These are phyloP conservation scores for Hymenoscyphus linearis DNA, from an alignment of 2,329 filamentous ascomycete species.

Conservation along the genomic window DNA sequence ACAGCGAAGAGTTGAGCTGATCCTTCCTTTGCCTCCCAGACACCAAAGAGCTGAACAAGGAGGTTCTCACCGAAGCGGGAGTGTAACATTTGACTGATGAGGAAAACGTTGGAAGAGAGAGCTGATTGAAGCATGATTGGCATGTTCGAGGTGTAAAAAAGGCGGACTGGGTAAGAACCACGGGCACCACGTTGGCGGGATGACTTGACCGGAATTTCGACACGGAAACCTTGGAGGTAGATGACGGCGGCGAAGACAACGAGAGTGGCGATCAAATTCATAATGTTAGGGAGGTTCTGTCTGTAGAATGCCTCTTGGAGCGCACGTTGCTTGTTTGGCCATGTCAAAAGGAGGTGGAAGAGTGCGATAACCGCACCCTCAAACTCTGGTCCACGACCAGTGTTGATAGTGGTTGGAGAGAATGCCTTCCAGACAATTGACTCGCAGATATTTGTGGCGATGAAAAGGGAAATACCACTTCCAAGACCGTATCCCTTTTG, in stretches of 20 bases:
- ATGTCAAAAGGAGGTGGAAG: constrained; percentile 96
- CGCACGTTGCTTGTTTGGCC: constrained; percentile 98
- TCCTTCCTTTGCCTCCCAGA: constrained; percentile 96
- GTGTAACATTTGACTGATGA: constrained; percentile 99
- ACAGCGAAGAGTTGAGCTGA: constrained; percentile 91
- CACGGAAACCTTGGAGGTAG: constrained; percentile 98
- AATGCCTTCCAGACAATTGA: constrained; percentile 99
- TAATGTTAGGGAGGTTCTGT: constrained; percentile 98
- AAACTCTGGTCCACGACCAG: constrained; percentile 96
- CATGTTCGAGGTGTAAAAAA: constrained; percentile 99
- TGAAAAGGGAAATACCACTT: constrained; percentile 98
- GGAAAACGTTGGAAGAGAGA: constrained; percentile 97
- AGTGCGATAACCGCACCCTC: constrained; percentile 97
- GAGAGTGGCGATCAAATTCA: constrained; percentile 93
- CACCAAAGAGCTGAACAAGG: constrained; percentile 91
- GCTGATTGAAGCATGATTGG: constrained; percentile 99
- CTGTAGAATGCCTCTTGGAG: constrained; percentile 98
- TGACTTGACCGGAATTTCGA: constrained; percentile 99
- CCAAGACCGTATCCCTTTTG: constrained; percentile 99
- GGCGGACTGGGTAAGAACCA: constrained; percentile 94
- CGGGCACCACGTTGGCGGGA: constrained; percentile 98
- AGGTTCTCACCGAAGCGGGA: constrained; percentile 99
- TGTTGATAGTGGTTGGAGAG: constrained; percentile 98
- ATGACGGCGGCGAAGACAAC: constrained; percentile 95
- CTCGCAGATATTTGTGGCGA: constrained; percentile 99